phyloP scores from a whole-genome alignment of 2,329 filamentous ascomycete genomes.

The Anthostomella pinea region DNA sequence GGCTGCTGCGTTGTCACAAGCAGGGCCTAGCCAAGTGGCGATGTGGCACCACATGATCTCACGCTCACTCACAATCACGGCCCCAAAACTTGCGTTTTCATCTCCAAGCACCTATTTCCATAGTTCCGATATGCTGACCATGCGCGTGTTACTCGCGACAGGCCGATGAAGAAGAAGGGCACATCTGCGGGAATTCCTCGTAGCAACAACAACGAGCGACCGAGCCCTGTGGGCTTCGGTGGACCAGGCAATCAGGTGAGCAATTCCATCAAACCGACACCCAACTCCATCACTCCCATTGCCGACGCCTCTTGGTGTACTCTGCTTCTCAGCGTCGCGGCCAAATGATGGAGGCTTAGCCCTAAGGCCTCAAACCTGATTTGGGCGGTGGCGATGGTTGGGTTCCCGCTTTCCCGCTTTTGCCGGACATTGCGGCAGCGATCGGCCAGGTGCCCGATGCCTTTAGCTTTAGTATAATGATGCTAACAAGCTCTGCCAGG shows the following conservation, averaged over 20 bases:
- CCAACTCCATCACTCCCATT: neutral
- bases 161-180: constrained; percentile 74
- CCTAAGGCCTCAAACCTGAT: constrained; percentile 16
- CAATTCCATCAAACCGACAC: constrained; percentile 5
- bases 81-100: constrained; percentile 10
- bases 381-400: constrained; percentile 23
- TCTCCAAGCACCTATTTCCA: constrained; percentile 10
- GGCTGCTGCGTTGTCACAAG: constrained; percentile 27
- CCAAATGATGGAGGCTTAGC: constrained; percentile 16
- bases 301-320: neutral
- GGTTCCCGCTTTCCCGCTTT: constrained; percentile 34
- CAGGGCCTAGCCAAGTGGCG: constrained; percentile 29
- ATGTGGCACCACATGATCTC: constrained; percentile 33
- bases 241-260: constrained; percentile 52
- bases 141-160: constrained; percentile 33
- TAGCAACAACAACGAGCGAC: constrained; percentile 60
- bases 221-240: constrained; percentile 60
- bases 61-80: constrained; percentile 21
- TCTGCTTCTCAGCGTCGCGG: constrained; percentile 2
- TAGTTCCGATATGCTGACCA: constrained; percentile 19
- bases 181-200: constrained; percentile 67
- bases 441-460: constrained; percentile 23
- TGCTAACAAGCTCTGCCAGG: constrained; percentile 40
- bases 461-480: constrained; percentile 24
- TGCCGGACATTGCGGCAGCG: constrained; percentile 34